Base-by-base conservation (phyloP, 768 basidiomycete species). In the Omphalotus guepiniiformis region DNA sequence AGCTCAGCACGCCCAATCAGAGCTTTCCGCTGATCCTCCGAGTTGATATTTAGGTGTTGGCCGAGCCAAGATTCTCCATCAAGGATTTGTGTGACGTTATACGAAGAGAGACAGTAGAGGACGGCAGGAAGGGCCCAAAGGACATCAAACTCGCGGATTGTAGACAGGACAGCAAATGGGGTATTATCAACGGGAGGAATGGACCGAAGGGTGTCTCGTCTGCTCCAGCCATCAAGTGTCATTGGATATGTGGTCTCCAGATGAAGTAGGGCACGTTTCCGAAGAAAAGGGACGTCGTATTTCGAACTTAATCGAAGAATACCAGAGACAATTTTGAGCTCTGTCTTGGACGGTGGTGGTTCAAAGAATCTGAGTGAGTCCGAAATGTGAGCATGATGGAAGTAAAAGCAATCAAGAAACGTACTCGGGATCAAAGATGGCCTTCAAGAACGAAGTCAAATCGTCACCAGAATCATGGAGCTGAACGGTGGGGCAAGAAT, bases 281-380 rank as follows among this genome's bases (percentile, higher is more conserved):
- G 63, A 27, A 71, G 65, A 49, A 59, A 64, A 37, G 52, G 56
- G 5, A 68, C 66, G 48, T 71, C 63, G 55, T 71, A 71, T 58
- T 71, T 73, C 16, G 61, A 58, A 39, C 63, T 62, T 48, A 73
- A 57, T 2, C 67, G 64, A 16, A 71, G 59, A n/a, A 72, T 58
- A 27, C 63, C 61, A 15, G 63, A 59, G 5, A 69, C 57, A 43
- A 66, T 62, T 13, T 41, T 46, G 34, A 67, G 55, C 22, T 60
- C 52, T 12, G 69, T 68, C 13, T 41, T 56, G 1, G 60, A 42
- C 4, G 68, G 66, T 8, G 67, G 65, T 18, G 68, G 63, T 50
- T 64, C 65, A 27, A 68, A 68, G 46, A 57, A 69, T 42, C 66
- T 66, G 37, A 21, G 19, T 16, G 21, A 34, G 28, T 21, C 23